phyloP scores from a whole-genome alignment of 1,139 yeast species.

The Pneumocystis sp. region DNA sequence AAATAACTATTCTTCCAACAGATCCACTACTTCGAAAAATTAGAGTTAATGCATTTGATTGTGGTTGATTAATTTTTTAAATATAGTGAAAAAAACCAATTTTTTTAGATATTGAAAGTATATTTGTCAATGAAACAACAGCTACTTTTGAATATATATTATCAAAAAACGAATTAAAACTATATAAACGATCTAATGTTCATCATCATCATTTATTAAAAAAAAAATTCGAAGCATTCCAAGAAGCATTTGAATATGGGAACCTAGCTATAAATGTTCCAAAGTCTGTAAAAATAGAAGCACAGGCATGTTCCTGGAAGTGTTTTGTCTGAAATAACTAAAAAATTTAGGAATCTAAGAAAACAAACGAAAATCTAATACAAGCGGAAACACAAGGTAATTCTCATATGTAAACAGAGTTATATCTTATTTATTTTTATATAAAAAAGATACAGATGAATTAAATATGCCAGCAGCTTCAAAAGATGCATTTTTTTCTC shows the following conservation, averaged over 20 bases:
- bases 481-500: constrained; percentile 4
- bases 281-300: background rate
- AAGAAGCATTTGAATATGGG: background rate
- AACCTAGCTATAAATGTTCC: background rate
- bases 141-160: constrained; percentile 40
- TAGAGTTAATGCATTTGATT: constrained; percentile 41
- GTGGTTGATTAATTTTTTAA: constrained; percentile 39
- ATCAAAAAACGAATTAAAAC: constrained; percentile 44
- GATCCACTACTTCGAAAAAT: constrained; percentile 43
- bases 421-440: constrained; percentile 18
- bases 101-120: constrained; percentile 34
- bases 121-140: constrained; percentile 45
- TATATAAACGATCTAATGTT: constrained; percentile 10
- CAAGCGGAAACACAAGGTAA: background rate
- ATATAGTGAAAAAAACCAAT: background rate
- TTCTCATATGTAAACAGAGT: background rate
- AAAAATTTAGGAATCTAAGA: background rate
- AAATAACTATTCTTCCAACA: constrained; percentile 62
- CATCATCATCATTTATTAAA: constrained; percentile 36
- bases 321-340: background rate
- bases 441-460: constrained; percentile 19
- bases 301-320: background rate
- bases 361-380: background rate
- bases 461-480: background rate
- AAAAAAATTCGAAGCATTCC: constrained; percentile 23